Evolutionary conservation across 2,329 filamentous ascomycete species (phyloP), one percentile per base, ranked within the genome.

Genomic region (Aureobasidium musti): DNA sequence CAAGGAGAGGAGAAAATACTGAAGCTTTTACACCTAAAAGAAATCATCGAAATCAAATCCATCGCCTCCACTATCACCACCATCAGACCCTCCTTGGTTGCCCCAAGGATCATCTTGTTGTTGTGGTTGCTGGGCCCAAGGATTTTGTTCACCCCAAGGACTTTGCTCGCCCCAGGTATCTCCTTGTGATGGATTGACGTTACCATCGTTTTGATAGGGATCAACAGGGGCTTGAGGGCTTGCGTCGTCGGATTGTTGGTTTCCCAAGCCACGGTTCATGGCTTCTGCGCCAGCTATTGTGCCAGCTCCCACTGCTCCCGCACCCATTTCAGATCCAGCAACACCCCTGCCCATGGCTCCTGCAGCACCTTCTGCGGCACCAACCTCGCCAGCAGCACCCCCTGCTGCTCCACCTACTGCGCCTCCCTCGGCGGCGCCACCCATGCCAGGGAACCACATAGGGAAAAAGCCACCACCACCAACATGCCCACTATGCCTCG

Each of bases 201-300:
- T 26, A 50, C 63, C 53, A 60, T 41, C 69, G 57, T 70, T 69
- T 14, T 72, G 65, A 43, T 72, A 72, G 30, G 75, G 74, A 39
- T 76, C 73, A 56, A 71, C 71, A 65, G 69, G 69, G 2, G 57
- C 52, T 23, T 70, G 70, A 19, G 78, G 74, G 60, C 75, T 75
- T 8, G 73, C 74, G 67, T 77, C 72, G 56, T 76, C 74, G 33
- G 71, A 45, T 19, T 72, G 67, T 39, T 67, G 68, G 39, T 67
- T 61, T 7, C 67, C 65, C 21, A 69, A 63, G 30, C 68, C 68
- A 68, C 84, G 75, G 68, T 85, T 83, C 84, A 88, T 86, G 5
- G 86, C 85, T 73, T 88, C 87, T 70, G 87, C 87, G 4, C 85
- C 86, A 6, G 84, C 86, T 5, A 85, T 75, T 17, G 78, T 76